Percentiles rank a stretch among this genome's conserved stretches.
These are phyloP conservation scores for Lithospermum erythrorhizon DNA, from an alignment of 257 asterid species.

Conservation along the genomic window DNA sequence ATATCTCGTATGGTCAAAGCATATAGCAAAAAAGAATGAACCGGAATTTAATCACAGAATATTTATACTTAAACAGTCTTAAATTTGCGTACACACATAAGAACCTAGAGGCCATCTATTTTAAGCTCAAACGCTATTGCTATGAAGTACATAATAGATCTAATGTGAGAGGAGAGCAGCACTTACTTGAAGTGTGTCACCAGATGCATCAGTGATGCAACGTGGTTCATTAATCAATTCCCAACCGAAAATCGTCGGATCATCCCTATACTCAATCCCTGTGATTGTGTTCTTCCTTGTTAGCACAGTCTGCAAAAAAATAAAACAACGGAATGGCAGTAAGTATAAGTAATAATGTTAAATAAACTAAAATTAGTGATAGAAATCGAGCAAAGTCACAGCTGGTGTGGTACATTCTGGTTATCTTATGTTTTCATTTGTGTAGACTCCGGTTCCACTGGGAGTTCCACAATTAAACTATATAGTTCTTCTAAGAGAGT, in stretches of 20 bases:
- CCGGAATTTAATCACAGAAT: no score
- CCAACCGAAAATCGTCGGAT: constrained; percentile 93
- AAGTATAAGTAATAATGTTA: no score
- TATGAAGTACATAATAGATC: background rate
- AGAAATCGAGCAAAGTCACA: background rate
- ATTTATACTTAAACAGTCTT: no score
- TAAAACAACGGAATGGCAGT: constrained; percentile 1
- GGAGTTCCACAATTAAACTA: background rate
- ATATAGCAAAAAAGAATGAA: no score
- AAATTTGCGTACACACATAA: background rate
- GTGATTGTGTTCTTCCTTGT: constrained; percentile 82
- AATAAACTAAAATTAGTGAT: background rate
- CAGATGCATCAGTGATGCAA: constrained; percentile 78
- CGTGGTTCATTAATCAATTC: constrained; percentile 97
- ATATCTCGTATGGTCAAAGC: no score
- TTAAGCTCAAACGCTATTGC: background rate
- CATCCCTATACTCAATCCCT: constrained; percentile 76
- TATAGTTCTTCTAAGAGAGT: background rate
- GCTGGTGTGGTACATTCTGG: background rate
- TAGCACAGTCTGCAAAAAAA: constrained; percentile 59
- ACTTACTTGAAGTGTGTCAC: constrained; percentile 91
- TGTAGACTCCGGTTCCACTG: background rate
- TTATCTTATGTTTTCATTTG: background rate
- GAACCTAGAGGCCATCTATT: background rate
- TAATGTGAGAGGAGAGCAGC: constrained; percentile 3